Evolutionary conservation across 73 alveolate genomes (phyloP), one percentile per base, ranked within the genome.

Genomic region (Paramecium sexaurelia): DNA sequence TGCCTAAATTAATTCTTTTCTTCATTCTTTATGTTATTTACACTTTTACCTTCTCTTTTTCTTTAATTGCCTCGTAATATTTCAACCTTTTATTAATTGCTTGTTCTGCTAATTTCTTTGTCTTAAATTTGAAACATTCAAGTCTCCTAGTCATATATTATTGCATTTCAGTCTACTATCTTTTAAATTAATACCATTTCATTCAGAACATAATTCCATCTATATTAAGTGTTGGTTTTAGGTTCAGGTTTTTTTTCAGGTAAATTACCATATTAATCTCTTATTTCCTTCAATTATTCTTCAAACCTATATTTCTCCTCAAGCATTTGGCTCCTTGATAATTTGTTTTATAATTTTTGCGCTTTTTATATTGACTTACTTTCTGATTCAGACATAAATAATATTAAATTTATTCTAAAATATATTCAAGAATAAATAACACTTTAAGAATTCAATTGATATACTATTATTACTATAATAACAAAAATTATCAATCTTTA

Each of bases 171-270:
- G n/a, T 75, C 94, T 88, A 41, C 20, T 24, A 32, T 15, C 20
- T n/a, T 9, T 29, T 33, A 69, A 22, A 68, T 41, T 19, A 56
- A 15, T 88, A 88, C 94, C 57, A 88, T 69, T 71, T 88, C 94
- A 36, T 88, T 51, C 3, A 88, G 10, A 10, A 88, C 55, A 69
- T 88, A 69, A 68, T 88, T 82, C 94, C 94, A 88, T 43, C 87
- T 75, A 43, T 75, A 68, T 71, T 88, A 15, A 22, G 55, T 88
- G 27, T 39, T 37, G 1, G 32, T 26, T 40, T 88, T 88, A 1
- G 94, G 94, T 17, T 88, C 94, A 1, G 40, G 39, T 33, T 68
- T 82, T 26, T 41, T 88, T 67, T 88, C 94, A 33, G 83, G 69
- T 68, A 68, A 40, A 27, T 61, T 88, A 7, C 94, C 94, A 88